Conservation (phyloP, 2,329 filamentous ascomycete genomes). For the Bipolaris gigantea region DNA sequence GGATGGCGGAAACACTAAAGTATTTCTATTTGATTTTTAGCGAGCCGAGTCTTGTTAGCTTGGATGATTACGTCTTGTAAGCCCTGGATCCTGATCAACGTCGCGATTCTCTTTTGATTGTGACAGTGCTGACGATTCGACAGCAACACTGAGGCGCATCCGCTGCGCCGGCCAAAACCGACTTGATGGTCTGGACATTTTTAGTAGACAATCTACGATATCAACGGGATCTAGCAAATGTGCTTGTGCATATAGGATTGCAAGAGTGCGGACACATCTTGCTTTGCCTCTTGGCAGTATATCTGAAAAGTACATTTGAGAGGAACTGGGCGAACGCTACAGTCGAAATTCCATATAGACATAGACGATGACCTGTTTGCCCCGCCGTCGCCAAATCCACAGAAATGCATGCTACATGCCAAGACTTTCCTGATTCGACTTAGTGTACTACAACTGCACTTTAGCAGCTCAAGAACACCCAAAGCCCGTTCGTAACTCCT, state of each 20-base stretch:
- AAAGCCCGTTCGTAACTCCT: background rate
- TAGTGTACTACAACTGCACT: background rate
- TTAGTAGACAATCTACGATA: background rate
- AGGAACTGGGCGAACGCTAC: too few relatives aligned
- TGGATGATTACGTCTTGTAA: conserved; percentile 68
- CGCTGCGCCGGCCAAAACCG: conserved; percentile 46
- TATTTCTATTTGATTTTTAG: conserved; percentile 86
- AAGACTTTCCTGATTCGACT: background rate
- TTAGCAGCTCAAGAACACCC: background rate
- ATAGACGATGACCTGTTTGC: background rate
- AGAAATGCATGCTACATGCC: background rate
- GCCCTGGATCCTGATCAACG: background rate
- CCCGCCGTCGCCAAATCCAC: background rate
- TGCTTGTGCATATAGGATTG: background rate
- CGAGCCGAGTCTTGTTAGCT: conserved; percentile 63
- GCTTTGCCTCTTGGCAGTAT: background rate
- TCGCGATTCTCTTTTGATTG: background rate
- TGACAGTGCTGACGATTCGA: background rate
- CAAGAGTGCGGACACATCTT: background rate
- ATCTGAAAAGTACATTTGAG: background rate
- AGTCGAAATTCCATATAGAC: background rate
- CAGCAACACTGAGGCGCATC: conserved; percentile 59
- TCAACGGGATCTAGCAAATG: background rate
- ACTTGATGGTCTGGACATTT: background rate
- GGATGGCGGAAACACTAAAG: conserved; percentile 88